Evolutionary conservation across 169 alveolate genomes (phyloP), one percentile per base, ranked within the genome.

Genomic region (Cryptosporidium ubiquitum): DNA sequence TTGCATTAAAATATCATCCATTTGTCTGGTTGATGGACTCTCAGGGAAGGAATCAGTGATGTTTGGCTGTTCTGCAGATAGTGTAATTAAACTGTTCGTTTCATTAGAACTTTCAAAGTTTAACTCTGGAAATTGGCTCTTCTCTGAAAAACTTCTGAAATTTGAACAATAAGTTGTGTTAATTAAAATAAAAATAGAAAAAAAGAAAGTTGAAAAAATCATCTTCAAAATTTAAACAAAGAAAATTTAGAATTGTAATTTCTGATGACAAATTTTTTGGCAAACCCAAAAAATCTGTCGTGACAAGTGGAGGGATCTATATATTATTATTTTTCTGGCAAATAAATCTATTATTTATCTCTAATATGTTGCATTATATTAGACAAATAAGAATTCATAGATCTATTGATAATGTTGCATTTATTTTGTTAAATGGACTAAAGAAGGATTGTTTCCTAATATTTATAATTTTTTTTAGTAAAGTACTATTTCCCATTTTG

Each of bases 1-100:
- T 4, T 73, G 85, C 14, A 42, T 57, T n/a, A 73, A 52, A 49
- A 73, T 10, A 55, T 73, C 69, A n/a, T 73, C 85, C 68, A 52
- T 51, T 5, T 33, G 20, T 9, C 85, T 12, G 18, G 49, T 16
- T 31, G 20, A 3, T 70, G 33, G 68, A 26, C 16, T 70, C 14
- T 70, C 26, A 5, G 18, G 31, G 20, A 10, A 6, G 7, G 26
- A 31, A 47, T 20, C 58, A 16, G 66, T 1, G 29, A 4, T 29
- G 9, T 31, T 16, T 16, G 71, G n/a, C 29, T 64, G 40, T 20
- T 5, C 29, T 18, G 71, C 71, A 31, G 51, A 31, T 4, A 35
- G 71, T 10, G 23, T 37, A 6, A 29, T 37, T n/a, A 37, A 64
- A 10, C 23, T 23, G 37, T 6, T 64, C 18, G 12, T 31, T 5